These are phyloP conservation scores for Solanum boliviense DNA, from an alignment of 257 asterid species.

Conservation along the genomic window DNA sequence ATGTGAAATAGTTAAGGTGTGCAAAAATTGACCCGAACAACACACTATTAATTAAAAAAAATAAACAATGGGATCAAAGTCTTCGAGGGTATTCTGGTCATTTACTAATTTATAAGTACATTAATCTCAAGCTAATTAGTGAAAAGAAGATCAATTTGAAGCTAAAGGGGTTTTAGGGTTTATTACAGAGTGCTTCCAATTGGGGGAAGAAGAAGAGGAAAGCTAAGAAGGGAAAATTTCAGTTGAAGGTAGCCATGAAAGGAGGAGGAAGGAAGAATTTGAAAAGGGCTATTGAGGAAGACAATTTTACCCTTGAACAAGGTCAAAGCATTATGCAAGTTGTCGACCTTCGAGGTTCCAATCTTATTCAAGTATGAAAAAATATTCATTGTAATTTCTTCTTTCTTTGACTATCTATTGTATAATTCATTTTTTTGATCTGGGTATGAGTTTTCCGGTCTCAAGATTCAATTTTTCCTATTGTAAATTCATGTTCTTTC, in stretches of 20 bases:
- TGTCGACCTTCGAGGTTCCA: slow-evolving; percentile 67
- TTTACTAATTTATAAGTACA: background rate
- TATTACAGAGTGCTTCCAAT: background rate
- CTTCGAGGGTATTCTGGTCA: background rate
- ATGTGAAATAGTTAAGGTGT: background rate
- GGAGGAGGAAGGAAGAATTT: slow-evolving; percentile 87
- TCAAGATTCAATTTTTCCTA: background rate
- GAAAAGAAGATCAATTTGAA: background rate
- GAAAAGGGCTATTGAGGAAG: slow-evolving; percentile 56
- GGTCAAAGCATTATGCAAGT: slow-evolving; percentile 79
- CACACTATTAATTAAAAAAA: background rate
- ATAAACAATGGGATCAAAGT: background rate
- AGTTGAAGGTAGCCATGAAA: slow-evolving; percentile 24
- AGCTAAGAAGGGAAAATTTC: background rate
- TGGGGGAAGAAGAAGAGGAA: background rate
- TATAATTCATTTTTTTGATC: background rate
- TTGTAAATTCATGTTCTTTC: background rate
- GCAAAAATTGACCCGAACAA: background rate
- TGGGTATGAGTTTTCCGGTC: background rate
- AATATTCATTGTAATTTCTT: background rate
- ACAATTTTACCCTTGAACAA: slow-evolving; percentile 27
- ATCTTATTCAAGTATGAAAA: slow-evolving; percentile 53
- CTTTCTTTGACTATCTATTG: background rate
- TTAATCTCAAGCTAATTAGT: background rate
- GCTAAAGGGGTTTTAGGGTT: background rate